Percentiles rank a stretch among this genome's conserved stretches.
Evolutionary conservation across 345 rosid species (phyloP).

Genomic region (Eutrema yunnanense): DNA sequence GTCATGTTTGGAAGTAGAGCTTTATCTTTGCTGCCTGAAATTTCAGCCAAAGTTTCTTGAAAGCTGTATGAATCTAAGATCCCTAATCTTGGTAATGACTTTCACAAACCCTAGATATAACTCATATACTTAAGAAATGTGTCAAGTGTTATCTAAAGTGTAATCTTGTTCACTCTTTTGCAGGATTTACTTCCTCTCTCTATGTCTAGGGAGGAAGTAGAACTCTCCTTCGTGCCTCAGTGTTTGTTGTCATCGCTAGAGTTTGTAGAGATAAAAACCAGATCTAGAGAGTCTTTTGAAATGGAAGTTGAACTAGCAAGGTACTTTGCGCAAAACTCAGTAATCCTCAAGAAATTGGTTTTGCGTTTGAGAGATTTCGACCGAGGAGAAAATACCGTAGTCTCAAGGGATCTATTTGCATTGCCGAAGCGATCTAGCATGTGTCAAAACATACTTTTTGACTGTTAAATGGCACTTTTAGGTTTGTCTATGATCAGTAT

Average conservation of each 20-base stretch:
- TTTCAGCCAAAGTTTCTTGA: background rate
- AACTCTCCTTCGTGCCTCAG: background rate
- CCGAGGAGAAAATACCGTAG: background rate
- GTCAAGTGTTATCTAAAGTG: background rate
- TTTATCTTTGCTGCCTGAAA: background rate
- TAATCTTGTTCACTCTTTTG: too few relatives aligned
- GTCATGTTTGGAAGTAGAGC: background rate
- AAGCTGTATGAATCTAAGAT: background rate
- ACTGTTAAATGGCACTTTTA: background rate
- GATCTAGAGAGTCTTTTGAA: background rate
- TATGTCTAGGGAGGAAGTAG: too few relatives aligned
- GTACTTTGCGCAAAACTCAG: background rate
- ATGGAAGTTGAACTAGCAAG: background rate
- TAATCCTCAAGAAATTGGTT: background rate
- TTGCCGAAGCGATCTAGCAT: background rate
- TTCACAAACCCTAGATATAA: background rate
- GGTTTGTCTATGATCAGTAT: too few relatives aligned
- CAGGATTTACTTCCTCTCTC: too few relatives aligned
- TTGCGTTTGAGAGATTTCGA: background rate
- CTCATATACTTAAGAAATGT: background rate
- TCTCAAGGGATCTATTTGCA: background rate
- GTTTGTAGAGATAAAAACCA: too few relatives aligned
- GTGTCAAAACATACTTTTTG: background rate
- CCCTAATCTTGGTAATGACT: background rate
- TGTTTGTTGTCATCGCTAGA: background rate